Evolutionary conservation across 352 stramenopile species (phyloP), one percentile per base, ranked within the genome.

Genomic region (Pythium aquatile): DNA sequence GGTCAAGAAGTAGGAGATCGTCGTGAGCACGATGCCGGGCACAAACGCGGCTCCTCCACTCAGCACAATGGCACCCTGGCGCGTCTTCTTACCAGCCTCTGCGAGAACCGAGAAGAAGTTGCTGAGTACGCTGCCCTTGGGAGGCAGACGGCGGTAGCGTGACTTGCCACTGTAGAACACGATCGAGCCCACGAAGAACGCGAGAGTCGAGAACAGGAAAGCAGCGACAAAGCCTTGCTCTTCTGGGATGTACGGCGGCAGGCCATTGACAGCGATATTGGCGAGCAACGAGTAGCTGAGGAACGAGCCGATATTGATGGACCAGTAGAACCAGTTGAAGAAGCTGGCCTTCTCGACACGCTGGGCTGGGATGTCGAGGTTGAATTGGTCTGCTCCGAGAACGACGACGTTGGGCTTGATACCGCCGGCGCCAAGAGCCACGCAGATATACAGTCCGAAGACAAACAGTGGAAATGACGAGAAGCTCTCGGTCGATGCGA

Each of bases 281-380:
- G 88, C 93, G 29, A 98, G 77, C 53, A 97, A 75, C 1, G 81
- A 92, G 71, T 95, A 97, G 76, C 90, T 97, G 59, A 97, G 85
- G 37, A 91, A 91, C 8, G 92, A 88, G 37, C 92, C 92, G 28
- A 97, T 77, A 66, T 98, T 98, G 72, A 98, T 97, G 14, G 86
- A 76, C 88, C 88, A 97, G 74, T 98, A 98, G 73, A 98, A 98
- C 83, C 84, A 97, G 65, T 97, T 96, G 77, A 97, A 97, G 69
- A 97, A 97, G 40, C 82, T 91, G 65, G 92, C 87, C 58, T 96
- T 92, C 72, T 94, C 85, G 0, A 62, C 61, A 3, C 81, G 79
- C 70, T 96, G 83, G 7, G 72, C 72, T 0, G 83, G 84, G 30
- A 92, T 81, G 26, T 77, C 63, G 5, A 92, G 66, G 70, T 96